Base-by-base conservation (phyloP, 2,329 filamentous ascomycete species). In the Penicillium polonicum region DNA sequence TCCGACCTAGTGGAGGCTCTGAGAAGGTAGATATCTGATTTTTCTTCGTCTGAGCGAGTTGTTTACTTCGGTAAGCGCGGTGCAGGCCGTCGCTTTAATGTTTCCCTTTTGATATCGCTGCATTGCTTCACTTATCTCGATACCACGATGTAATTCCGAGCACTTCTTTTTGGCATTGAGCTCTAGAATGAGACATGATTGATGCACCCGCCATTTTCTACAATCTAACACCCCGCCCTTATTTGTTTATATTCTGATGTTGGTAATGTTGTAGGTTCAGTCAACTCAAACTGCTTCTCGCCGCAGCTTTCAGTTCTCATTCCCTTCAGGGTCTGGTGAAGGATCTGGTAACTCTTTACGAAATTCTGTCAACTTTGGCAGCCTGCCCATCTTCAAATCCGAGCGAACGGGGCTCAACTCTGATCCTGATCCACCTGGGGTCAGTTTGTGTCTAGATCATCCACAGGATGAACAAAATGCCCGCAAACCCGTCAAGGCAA, bases 11-110 rank as follows among this genome's bases (percentile, higher is more conserved):
- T 63, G 85, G 87, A 61, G 76, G 76, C 52, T 76, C 76, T 71
- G 90, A 94, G 76, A 95, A 95, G 90, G 90, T 92, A 89, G 91
- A 91, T 87, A 48, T 60, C 51, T 66, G 54, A 62, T 64, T 55
- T 59, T 60, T 60, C 55, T 59, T 48, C 38, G 56, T 62, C 55
- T 48, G 52, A 48, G 60, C 42, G 41, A 31, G 48, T 42, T 50
- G 29, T 46, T 50, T 55, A 45, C 49, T 25, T 45, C 54, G 59
- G 52, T 48, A 52, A 43, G 53, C 54, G 54, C 55, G 56, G 57
- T 48, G 42, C 48, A 55, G 49, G 53, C 53, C 57, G 60, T 57
- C 39, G 56, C 59, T 43, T 41, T 48, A 54, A 55, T 65, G 46
- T 50, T 43, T 62, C 51, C 35, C 57, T 57, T 61, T 57, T 56